These are phyloP conservation scores for Xylariaceae sp. DNA, from an alignment of 2,329 filamentous ascomycete genomes.

Conservation along the genomic window DNA sequence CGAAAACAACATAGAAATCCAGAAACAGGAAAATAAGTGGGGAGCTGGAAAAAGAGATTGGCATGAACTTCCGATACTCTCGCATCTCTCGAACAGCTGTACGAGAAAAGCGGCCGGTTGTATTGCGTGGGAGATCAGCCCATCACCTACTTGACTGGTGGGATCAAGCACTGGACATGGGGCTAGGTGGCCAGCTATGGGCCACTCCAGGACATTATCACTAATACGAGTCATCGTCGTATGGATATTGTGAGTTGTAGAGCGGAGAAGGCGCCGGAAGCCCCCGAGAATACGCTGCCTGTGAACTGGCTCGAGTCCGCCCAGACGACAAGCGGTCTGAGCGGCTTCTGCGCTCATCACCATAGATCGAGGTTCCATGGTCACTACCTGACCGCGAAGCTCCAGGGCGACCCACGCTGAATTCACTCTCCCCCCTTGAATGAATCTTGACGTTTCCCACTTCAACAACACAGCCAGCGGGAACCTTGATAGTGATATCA, in stretches of 20 bases:
- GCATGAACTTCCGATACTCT: slow-evolving; percentile 4
- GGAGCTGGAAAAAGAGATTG: slow-evolving; percentile 16
- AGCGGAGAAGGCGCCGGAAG: slow-evolving; percentile 18
- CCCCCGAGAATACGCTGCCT: slow-evolving; percentile 40
- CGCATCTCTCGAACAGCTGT: slow-evolving; percentile 12
- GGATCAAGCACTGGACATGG: neutral
- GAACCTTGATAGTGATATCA: slow-evolving; percentile 57
- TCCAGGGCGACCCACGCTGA: slow-evolving; percentile 44
- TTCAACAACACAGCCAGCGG: slow-evolving; percentile 50
- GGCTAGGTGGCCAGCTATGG: neutral
- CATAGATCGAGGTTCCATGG: slow-evolving; percentile 40
- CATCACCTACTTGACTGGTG: neutral
- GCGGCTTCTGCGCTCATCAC: slow-evolving; percentile 41
- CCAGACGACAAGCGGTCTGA: slow-evolving; percentile 39
- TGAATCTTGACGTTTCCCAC: slow-evolving; percentile 54
- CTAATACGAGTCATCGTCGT: slow-evolving; percentile 7
- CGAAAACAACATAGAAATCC: slow-evolving; percentile 13
- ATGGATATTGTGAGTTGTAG: slow-evolving; percentile 6
- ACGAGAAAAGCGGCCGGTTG: slow-evolving; percentile 19
- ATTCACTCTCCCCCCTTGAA: slow-evolving; percentile 53
- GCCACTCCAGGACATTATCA: neutral
- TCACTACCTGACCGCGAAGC: slow-evolving; percentile 44
- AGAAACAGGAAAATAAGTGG: slow-evolving; percentile 14
- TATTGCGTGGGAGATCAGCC: neutral
- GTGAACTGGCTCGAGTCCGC: slow-evolving; percentile 45